Conservation (phyloP, 352 stramenopile genomes). For the Saprolegnia parasitica region DNA sequence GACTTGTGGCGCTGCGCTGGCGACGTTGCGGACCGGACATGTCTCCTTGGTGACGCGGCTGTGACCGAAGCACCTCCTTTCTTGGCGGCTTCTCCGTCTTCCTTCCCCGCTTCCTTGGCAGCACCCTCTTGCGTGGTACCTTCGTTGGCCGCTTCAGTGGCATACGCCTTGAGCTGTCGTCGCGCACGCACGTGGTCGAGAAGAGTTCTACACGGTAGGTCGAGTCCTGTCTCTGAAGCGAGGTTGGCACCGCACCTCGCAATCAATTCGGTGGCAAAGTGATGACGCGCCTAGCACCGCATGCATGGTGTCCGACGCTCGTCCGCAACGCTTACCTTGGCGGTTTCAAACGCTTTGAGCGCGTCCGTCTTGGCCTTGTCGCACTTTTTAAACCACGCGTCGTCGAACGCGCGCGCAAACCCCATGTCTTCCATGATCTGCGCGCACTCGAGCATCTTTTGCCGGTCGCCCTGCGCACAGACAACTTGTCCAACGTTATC, state of each 20-base stretch:
- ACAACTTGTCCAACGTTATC: neutral
- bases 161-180: neutral
- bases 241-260: neutral
- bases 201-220: neutral
- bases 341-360: constrained; percentile 8
- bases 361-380: constrained; percentile 4
- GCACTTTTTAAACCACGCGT: constrained; percentile 17
- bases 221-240: neutral
- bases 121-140: neutral
- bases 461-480: constrained; percentile 23
- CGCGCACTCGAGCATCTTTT: constrained; percentile 18
- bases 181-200: neutral
- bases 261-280: constrained; percentile 14
- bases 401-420: constrained; percentile 24
- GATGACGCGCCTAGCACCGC: neutral
- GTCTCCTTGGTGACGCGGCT: no score
- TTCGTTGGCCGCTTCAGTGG: neutral
- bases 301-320: neutral
- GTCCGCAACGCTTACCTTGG: neutral
- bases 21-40: no score
- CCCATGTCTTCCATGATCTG: constrained; percentile 25
- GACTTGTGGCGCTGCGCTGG: no score
- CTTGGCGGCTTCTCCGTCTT: neutral
- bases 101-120: neutral
- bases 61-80: no score